Base-by-base conservation (phyloP, 768 basidiomycete genomes). In the Xanthoconium purpureum region DNA sequence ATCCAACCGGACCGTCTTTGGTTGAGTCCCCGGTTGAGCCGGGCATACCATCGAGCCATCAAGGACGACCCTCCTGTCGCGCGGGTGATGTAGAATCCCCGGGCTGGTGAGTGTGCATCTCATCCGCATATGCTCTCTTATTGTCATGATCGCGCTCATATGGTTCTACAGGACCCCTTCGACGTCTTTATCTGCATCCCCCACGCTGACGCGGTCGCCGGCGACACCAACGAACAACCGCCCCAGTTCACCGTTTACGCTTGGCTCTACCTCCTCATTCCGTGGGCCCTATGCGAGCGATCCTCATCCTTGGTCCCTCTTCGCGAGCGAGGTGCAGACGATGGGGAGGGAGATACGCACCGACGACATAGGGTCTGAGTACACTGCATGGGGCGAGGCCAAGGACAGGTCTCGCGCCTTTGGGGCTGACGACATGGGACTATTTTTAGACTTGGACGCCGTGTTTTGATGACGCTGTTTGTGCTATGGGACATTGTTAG, bases 111-210 rank as follows among this genome's bases (percentile, higher is more conserved):
- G 50, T 36, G 33, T 37, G 14, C 12, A 30, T 14, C 8, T 24
- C 10, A 14, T 29, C 36, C 28, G 28, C 10, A 8, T 6, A 2
- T 29, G 7, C 14, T 14, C 6, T 35, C 33, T 35, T 35, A 12
- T 35, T 35, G 8, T 35, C 33, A 35, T 30, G 10, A 30, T 8
- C 6, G 24, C 17, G 11, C 24, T 18, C 36, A 36, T 48, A 15
- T 14, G 6, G 14, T 37, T 6, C 7, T 35, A 37, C 44, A 60
- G 58, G 36, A 52, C 55, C 8, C 32, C 50, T 3, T 54, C 58
- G 8, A 38, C 63, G 2, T 61, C 56, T 10, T 28, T 36, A 13
- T 54, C 59, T 0, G 32, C 56, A 1, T 62, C 63, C 1, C 52
- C 56, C 11, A 28, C 39, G 17, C n/a, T 52, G n/a, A 47, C 54